These are phyloP conservation scores for Gonapodya sp. DNA, from an alignment of 192 early-diverging fungal species.

Conservation along the genomic window DNA sequence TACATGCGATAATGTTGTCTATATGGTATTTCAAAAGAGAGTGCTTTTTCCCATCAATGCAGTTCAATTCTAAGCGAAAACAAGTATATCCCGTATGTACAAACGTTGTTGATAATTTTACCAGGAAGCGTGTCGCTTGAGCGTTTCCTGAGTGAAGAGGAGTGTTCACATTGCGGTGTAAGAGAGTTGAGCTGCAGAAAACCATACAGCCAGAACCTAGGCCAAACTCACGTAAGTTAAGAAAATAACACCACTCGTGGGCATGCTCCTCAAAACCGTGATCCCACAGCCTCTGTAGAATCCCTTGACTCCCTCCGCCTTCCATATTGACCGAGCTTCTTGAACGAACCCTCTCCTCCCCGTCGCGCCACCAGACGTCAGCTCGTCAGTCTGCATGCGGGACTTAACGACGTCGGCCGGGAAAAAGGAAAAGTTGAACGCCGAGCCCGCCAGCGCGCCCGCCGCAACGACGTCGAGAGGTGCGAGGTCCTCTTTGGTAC, in stretches of 20 bases:
- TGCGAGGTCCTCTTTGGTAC: conserved; percentile 61
- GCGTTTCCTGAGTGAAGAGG: not conserved
- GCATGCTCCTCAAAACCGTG: conserved; percentile 76
- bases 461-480: conserved; percentile 68
- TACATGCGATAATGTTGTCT: no score
- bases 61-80: no score
- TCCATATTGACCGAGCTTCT: conserved; percentile 61
- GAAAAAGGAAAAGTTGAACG: conserved; percentile 76
- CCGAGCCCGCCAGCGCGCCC: conserved; percentile 85
- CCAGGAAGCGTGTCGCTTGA: not conserved
- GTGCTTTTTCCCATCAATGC: no score
- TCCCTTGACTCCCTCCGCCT: conserved; percentile 63
- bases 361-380: conserved; percentile 11
- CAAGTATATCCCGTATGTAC: no score
- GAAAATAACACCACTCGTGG: conserved; percentile 93
- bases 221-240: conserved; percentile 74
- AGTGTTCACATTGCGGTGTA: no score
- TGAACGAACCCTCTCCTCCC: conserved; percentile 35
- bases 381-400: conserved; percentile 79
- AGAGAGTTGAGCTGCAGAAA: no score
- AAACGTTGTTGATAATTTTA: no score
- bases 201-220: no score
- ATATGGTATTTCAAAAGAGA: no score
- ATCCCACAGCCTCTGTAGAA: conserved; percentile 94
- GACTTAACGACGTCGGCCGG: conserved; percentile 93